Base-by-base conservation (phyloP, 306 rosid species). In the Dicorynia guianensis region DNA sequence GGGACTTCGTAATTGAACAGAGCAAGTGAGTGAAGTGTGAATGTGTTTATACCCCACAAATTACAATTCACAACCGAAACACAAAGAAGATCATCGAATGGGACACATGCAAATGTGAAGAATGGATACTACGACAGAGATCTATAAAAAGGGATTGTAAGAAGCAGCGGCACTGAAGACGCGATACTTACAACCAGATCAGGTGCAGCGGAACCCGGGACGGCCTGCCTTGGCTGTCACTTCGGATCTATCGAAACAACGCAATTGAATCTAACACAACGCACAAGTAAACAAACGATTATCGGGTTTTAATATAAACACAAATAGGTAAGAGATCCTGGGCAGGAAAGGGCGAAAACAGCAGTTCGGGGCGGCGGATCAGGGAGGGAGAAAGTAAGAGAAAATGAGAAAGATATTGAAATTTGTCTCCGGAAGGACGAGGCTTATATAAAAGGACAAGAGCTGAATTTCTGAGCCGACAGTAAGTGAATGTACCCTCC, bases 361-460 rank as follows among this genome's bases (percentile, higher is more conserved):
- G 63, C 63, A 58, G 71, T 25, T 65, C 56, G 39, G 17, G 72
- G 74, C 83, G 85, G 91, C 87, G 85, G 84, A 78, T 40, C 80
- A 74, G 54, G 74, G 75, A 25, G 30, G n/a, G n/a, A 25, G 30
- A 25, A 25, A 25, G 30, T 25, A 25, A 25, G 30, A 25, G 30
- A 25, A 25, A 25, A 25, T 47, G 11, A 8, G 47, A 74, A 53
- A 44, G 14, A 8, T 55, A 35, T 15, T 10, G 53, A 1, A 11
- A 4, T 0, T 14, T 14, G 75, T 3, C 40, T 12, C 4, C 0
- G 14, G 8, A 36, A 14, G 81, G 38, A 25, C 1, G 30, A 25
- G 47, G 49, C 40, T 40, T 72, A 65, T 61, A 74, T 75, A 55
- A 63, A 39, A 10, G 61, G 42, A 69, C 34, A 14, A 34, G 50